Evolutionary conservation across 225 moss, liverwort and hornwort species (phyloP).

Genomic region (Antitrichia curtipendula): DNA sequence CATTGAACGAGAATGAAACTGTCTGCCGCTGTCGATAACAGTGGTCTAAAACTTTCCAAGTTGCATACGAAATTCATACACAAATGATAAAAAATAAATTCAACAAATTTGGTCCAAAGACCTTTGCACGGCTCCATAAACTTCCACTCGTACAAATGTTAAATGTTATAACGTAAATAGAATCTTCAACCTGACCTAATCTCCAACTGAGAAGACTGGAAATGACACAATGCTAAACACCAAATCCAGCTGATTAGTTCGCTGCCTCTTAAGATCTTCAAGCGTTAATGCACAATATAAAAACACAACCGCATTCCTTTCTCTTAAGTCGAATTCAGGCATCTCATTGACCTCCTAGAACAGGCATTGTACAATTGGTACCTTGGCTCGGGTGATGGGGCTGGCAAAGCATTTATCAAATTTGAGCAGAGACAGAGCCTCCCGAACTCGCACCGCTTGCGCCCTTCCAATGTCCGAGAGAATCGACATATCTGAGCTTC

Average conservation of each 20-base stretch:
- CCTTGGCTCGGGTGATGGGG: conserved; percentile 73
- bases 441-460: conserved; percentile 60
- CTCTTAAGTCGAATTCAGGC: background rate
- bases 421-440: conserved; percentile 30
- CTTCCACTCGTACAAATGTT: background rate
- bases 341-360: background rate
- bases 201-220: background rate
- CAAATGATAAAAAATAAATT: background rate
- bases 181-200: background rate
- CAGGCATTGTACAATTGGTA: background rate
- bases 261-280: background rate
- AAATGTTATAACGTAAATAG: background rate
- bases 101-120: background rate
- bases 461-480: conserved; percentile 41
- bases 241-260: background rate
- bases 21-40: background rate
- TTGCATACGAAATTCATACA: background rate
- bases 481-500: conserved; percentile 59
- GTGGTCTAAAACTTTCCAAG: background rate
- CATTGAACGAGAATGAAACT: background rate
- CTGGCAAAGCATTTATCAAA: conserved; percentile 66
- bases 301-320: background rate
- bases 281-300: background rate
- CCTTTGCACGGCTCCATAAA: background rate
- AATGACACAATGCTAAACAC: background rate